A percentile compares a stretch with the other conserved stretches of the same genome.
These are phyloP conservation scores for Chloromonas sp. DNA, from an alignment of 163 green algal species.

Conservation along the genomic window DNA sequence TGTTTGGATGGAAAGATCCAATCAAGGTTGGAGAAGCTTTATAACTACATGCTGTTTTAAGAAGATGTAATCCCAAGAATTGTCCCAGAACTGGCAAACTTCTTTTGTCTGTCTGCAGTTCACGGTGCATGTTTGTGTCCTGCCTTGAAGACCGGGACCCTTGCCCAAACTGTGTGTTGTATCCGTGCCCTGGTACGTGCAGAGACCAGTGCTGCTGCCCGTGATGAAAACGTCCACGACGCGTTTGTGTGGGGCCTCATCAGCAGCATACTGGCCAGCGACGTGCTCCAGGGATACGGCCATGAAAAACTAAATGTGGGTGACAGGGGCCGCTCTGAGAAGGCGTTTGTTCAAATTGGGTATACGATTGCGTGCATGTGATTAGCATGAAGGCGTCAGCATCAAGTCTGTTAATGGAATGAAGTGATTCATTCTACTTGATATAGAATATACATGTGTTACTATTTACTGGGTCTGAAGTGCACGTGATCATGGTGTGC, in stretches of 20 bases:
- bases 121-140: no score
- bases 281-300: conserved; percentile 11
- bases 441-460: background rate
- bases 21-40: no score
- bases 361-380: no score
- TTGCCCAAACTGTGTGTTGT: background rate
- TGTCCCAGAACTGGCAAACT: no score
- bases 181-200: background rate
- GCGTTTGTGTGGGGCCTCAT: conserved; percentile 41
- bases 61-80: no score
- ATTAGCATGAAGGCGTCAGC: background rate
- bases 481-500: no score
- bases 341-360: no score
- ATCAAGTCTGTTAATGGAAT: background rate
- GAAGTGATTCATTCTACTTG: background rate
- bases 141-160: conserved; percentile 14
- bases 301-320: conserved; percentile 8
- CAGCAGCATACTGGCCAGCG: conserved; percentile 28
- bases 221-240: conserved; percentile 36
- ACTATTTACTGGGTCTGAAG: background rate
- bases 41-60: no score
- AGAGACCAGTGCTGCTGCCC: background rate
- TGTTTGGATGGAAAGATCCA: no score
- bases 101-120: no score
- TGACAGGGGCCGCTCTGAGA: background rate